Base-by-base conservation (phyloP, 2,329 filamentous ascomycete genomes). In the Calonectria ilicicola region DNA sequence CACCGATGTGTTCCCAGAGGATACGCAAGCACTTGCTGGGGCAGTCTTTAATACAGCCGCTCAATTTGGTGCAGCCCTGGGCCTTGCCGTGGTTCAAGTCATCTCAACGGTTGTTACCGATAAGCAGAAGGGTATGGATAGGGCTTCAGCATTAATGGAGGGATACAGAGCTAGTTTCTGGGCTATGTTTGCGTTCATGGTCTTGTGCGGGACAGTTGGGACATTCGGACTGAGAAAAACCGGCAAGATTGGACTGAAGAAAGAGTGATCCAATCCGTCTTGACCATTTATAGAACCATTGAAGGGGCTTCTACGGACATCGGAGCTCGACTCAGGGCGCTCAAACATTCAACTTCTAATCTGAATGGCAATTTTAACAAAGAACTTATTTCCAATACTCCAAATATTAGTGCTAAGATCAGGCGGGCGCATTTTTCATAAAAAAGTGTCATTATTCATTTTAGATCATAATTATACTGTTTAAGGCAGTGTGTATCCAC, bases 31-130 rank as follows among this genome's bases (percentile, higher is more conserved):
- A 0, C 83, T 92, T 0, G 91, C 89, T 0, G 90, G 90, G 0
- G 90, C 87, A 0, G 89, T 92, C 0, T 92, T 92, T 81, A 91
- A 90, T 65, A 90, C 89, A 2, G 85, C 90, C 1, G 85, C 86
- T 0, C 89, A 92, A 69, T 89, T 92, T 68, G 91, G 90, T 0
- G 89, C 85, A 21, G 85, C 87, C 0, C 82, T 91, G 1, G 89
- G 89, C 0, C 78, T 91, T 3, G 88, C 88, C 9, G 80, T 89
- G 1, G 83, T 86, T 63, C 85, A 86, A 64, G 83, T 88, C 3
- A 84, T 89, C 26, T 82, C 83, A 0, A 78, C 80, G 2, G 75
- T 77, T 7, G 84, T 86, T 5, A 85, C 84, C 2, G 78, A 83
- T 21, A 77, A 82, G 10, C 75, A 80, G 53, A 66, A 69, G 0